Percentiles rank a stretch among this genome's conserved stretches.
These are phyloP conservation scores for Cladosporium sp. DNA, from an alignment of 2,329 filamentous ascomycete genomes.

Conservation along the genomic window DNA sequence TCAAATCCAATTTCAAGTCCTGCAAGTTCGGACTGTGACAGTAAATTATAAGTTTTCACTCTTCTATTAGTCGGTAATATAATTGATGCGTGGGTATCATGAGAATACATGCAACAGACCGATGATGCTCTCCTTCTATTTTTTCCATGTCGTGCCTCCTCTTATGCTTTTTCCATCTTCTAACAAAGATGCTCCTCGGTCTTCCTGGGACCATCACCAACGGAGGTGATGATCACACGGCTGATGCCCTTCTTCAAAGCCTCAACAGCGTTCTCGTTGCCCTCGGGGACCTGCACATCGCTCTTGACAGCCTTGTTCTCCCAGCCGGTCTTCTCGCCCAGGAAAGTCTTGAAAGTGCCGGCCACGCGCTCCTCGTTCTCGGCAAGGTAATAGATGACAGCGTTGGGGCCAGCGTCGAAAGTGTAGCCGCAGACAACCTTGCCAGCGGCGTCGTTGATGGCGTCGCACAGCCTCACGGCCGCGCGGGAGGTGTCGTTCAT, in stretches of 20 bases:
- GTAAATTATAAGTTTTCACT: not conserved
- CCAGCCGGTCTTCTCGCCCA: constrained; percentile 70
- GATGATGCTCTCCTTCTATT: not conserved
- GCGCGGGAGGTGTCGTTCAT: constrained; percentile 91
- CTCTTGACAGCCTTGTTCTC: constrained; percentile 56
- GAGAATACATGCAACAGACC: not conserved
- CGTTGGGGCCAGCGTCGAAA: constrained; percentile 95
- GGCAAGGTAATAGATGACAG: constrained; percentile 91
- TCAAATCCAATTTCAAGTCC: not conserved
- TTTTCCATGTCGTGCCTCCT: no score
- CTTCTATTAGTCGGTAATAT: not conserved
- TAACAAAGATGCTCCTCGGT: constrained; percentile 60
- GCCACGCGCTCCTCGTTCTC: constrained; percentile 72
- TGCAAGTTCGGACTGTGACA: constrained; percentile 1
- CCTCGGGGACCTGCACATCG: constrained; percentile 55
- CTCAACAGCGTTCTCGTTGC: constrained; percentile 59
- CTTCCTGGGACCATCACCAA: constrained; percentile 84
- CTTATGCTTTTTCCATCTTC: not conserved
- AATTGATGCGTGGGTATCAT: constrained; percentile 9
- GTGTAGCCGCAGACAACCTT: constrained; percentile 88
- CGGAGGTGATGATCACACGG: constrained; percentile 85
- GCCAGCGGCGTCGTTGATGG: constrained; percentile 78
- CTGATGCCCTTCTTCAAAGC: constrained; percentile 75
- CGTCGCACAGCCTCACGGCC: constrained; percentile 84
- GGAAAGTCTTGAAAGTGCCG: constrained; percentile 71